Percentiles rank a stretch among this genome's conserved stretches.
Conservation (phyloP, 108 stramenopile species). For the Cylindrotheca fusiformis region DNA sequence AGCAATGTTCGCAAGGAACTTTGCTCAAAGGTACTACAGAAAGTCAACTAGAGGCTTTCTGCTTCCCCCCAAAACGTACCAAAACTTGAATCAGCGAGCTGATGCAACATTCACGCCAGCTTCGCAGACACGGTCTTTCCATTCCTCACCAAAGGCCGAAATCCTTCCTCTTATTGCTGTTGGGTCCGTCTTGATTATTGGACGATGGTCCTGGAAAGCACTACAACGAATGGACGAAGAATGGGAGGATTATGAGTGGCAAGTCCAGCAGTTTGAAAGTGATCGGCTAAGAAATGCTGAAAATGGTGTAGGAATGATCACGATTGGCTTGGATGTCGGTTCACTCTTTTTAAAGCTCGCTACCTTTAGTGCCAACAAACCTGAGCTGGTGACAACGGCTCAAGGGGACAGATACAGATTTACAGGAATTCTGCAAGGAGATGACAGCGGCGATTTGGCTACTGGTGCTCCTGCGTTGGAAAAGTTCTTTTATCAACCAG, state of each 20-base stretch:
- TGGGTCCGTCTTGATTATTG: slow-evolving; percentile 36
- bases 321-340: slow-evolving; percentile 78
- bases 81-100: no score
- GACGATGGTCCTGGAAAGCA: slow-evolving; percentile 64
- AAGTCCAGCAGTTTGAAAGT: slow-evolving; percentile 61
- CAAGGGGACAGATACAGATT: slow-evolving; percentile 65
- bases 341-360: slow-evolving; percentile 58
- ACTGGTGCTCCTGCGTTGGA: slow-evolving; percentile 43
- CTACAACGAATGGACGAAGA: slow-evolving; percentile 75
- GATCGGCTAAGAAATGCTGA: slow-evolving; percentile 5
- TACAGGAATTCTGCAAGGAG: slow-evolving; percentile 33
- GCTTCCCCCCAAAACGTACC: no score
- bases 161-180: slow-evolving; percentile 64
- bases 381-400: slow-evolving; percentile 43
- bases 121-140: slow-evolving; percentile 56
- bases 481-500: slow-evolving; percentile 31
- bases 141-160: slow-evolving; percentile 54
- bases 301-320: slow-evolving; percentile 27
- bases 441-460: slow-evolving; percentile 4
- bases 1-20: no score
- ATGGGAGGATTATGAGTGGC: slow-evolving; percentile 79
- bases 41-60: no score
- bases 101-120: no score
- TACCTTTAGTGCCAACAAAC: slow-evolving; percentile 18
- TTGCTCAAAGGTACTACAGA: no score